phyloP scores from a whole-genome alignment of 345 rosid species.

The Rhodomyrtus tomentosa region DNA sequence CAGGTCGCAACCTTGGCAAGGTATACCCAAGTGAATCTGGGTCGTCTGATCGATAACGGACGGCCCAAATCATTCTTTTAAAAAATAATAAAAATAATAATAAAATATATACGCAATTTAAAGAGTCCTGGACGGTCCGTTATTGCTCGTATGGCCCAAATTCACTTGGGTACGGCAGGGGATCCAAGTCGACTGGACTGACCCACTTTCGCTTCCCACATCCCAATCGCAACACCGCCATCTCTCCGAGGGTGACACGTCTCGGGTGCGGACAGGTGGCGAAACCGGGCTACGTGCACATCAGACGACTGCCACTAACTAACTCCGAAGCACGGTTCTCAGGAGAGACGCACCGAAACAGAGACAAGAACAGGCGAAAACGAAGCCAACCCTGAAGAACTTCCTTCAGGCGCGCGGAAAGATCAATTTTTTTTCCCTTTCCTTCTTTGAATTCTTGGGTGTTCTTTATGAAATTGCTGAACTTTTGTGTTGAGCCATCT shows the following conservation, averaged over 20 bases:
- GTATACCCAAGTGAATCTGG: no score
- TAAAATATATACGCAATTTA: no score
- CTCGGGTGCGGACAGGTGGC: not conserved
- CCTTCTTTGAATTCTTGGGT: not conserved
- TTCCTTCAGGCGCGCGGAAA: not conserved
- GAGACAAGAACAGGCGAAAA: not conserved
- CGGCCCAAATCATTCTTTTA: no score
- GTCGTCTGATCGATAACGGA: no score
- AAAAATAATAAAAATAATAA: no score
- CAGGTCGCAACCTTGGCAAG: no score
- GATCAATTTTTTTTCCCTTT: not conserved
- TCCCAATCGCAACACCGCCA: not conserved
- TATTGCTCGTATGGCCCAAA: no score
- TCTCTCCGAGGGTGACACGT: not conserved
- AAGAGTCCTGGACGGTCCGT: no score
- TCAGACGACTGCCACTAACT: not conserved
- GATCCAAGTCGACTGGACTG: no score
- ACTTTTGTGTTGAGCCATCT: not conserved
- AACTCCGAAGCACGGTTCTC: not conserved
- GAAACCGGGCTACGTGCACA: not conserved
- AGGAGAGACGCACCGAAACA: not conserved
- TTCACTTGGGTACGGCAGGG: no score
- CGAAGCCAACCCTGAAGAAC: not conserved
- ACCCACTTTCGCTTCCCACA: not conserved
- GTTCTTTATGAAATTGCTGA: not conserved